Evolutionary conservation across 176 grass and related monocot species (phyloP).

Genomic region (Aegilops sharonensis): DNA sequence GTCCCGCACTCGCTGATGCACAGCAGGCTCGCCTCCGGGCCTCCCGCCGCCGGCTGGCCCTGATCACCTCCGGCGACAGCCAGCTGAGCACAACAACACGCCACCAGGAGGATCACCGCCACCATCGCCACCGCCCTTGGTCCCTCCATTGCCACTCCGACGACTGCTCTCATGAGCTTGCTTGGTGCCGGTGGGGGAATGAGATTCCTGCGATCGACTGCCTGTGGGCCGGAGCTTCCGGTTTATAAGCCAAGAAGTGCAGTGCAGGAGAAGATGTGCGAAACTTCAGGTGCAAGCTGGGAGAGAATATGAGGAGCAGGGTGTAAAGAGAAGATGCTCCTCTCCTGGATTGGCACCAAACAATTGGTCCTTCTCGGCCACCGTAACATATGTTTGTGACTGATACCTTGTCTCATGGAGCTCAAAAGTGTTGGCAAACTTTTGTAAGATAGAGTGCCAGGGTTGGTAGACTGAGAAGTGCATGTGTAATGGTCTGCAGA

Average conservation of each 20-base stretch:
- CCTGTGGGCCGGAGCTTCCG: conserved; percentile 11
- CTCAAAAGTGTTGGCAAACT: background rate
- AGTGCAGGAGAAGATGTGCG: conserved; percentile 27
- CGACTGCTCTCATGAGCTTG: conserved; percentile 10
- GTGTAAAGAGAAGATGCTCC: conserved; percentile 40
- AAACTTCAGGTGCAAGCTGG: conserved; percentile 49
- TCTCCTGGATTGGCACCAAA: conserved; percentile 25
- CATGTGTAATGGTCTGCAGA: background rate
- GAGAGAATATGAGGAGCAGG: conserved; percentile 35
- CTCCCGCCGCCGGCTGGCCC: background rate
- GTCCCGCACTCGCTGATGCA: conserved; percentile 69
- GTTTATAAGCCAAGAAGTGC: conserved; percentile 35
- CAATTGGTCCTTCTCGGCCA: background rate
- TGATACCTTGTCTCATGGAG: background rate
- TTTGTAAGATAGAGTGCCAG: background rate
- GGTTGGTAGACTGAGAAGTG: background rate
- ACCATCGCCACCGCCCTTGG: background rate
- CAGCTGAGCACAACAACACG: background rate
- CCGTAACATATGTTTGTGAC: background rate
- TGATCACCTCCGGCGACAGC: background rate
- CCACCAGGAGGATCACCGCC: background rate
- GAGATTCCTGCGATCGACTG: conserved; percentile 34
- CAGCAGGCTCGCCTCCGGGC: conserved; percentile 47
- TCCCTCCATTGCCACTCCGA: conserved; percentile 29
- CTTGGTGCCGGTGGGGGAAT: conserved; percentile 24